Conservation (phyloP, 305 asterid species). For the Withania somnifera region DNA sequence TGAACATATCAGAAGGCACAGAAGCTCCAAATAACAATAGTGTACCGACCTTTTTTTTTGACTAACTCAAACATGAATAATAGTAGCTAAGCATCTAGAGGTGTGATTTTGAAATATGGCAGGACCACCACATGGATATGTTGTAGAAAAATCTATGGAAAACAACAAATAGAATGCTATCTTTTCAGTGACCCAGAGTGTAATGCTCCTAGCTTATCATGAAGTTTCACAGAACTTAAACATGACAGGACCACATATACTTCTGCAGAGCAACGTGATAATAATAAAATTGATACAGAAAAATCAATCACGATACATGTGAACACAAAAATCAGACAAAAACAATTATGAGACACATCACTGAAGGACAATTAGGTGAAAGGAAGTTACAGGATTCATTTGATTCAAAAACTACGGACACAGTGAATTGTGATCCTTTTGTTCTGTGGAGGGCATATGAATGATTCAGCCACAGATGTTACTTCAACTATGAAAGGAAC, state of each 20-base stretch:
- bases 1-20: background rate
- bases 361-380: conserved; percentile 1
- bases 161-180: conserved; percentile 19
- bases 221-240: conserved; percentile 15
- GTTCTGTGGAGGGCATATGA: background rate
- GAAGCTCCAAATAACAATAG: background rate
- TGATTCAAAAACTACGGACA: conserved; percentile 3
- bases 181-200: conserved; percentile 18
- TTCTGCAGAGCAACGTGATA: conserved; percentile 14
- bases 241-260: conserved; percentile 31
- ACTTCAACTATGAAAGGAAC: conserved; percentile 4
- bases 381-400: conserved; percentile 7
- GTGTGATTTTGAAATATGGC: background rate
- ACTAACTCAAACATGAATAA: conserved; percentile 1
- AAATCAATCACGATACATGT: conserved; percentile 5
- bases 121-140: conserved; percentile 27
- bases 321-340: conserved; percentile 2
- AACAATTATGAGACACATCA: background rate
- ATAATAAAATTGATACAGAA: conserved; percentile 8
- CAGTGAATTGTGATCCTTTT: background rate
- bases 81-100: background rate
- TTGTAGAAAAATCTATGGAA: conserved; percentile 14
- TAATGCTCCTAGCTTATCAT: conserved; percentile 13
- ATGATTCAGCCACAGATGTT: too few relatives aligned
- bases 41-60: background rate